Evolutionary conservation across 768 basidiomycete genomes (phyloP), one percentile per base, ranked within the genome.

Genomic region (Phaeolepiota aurea): DNA sequence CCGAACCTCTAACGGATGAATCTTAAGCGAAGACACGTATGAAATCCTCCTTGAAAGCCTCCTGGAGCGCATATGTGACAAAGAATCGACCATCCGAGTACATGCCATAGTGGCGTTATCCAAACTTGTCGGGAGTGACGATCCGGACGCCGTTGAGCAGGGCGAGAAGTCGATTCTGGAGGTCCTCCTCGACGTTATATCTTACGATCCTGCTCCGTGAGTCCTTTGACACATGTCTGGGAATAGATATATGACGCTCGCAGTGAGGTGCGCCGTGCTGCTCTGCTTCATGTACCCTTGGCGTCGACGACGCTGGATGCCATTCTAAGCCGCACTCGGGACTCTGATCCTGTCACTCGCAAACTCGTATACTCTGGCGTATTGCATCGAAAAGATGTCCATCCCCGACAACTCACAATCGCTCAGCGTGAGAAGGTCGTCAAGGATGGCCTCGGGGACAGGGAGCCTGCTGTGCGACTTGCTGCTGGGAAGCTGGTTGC

Each of bases 241-340:
- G 2, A 12, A 11, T 20, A 14, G 16, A 20, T 11, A 38, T 16
- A 32, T 21, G 35, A 25, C 38, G 22, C 32, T 38, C 28, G 18
- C 43, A 75, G 90, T 1, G 94, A 98, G 50, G 93, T 97, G n/a
- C 87, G 94, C 10, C 80, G 91, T 18, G 86, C 90, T 0, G 84
- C 85, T 1, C 70, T 98, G 0, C 65, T 91, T 43, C 82, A 87
- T 48, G 66, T 91, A 1, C 82, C 88, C 1, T 62, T 83, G 13
- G 68, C 73, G 0, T 68, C 69, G 1, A 53, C 62, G 0, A 88
- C 87, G 0, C 61, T 97, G 3, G 68, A 77, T 3, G 55, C 69
- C 3, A 68, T 97, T 38, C 75, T 98, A 14, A 71, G 77, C 3
- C 77, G 93, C 19, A 85, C 87, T 1, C 80, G 90, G 49, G 94